Evolutionary conservation across 805 yeast genomes (phyloP), one percentile per base, ranked within the genome.

Genomic region (Saturnispora bothae): DNA sequence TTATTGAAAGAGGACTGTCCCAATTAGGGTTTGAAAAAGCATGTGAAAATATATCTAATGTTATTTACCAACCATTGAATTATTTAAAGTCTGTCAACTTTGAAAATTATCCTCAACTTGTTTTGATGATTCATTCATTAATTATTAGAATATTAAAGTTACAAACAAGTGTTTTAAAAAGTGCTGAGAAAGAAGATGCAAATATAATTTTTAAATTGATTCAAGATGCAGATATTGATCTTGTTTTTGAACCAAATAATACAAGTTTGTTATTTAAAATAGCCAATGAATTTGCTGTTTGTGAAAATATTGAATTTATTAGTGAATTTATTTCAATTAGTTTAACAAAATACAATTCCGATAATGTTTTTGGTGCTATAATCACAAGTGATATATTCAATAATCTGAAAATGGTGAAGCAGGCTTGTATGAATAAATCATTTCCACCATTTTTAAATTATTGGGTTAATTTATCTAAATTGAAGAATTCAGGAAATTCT

Each of bases 221-320:
- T 28, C 42, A 40, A 33, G 35, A 34, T 27, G 35, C 34, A 7
- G 42, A 43, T 35, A 19, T 38, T 22, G 41, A 40, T 15, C 27
- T 43, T 10, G 28, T 43, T 8, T 38, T 43, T 35, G 16, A 14
- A 10, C 12, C 21, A 2, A 31, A 30, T 20, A 20, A 20, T 12
- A 21, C 16, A 2, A 18, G 40, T 18, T 25, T 43, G 5, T 25
- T 40, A 32, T 33, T 17, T 13, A 12, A 18, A 14, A 23, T 43
- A n/a, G 28, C 37, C 4, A 32, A 40, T 20, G 34, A 28, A 15
- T 27, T 38, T 19, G 32, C 41, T 6, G 19, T 21, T 12, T 25
- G 36, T 16, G n/a, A 5, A 1, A 31, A 32, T 19, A 20, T 23
- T 18, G 40, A 25, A 6, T 32, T 40, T 25, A 28, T 40, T 18